phyloP scores from a whole-genome alignment of 352 stramenopile species.

The Phytophthora idaei region DNA sequence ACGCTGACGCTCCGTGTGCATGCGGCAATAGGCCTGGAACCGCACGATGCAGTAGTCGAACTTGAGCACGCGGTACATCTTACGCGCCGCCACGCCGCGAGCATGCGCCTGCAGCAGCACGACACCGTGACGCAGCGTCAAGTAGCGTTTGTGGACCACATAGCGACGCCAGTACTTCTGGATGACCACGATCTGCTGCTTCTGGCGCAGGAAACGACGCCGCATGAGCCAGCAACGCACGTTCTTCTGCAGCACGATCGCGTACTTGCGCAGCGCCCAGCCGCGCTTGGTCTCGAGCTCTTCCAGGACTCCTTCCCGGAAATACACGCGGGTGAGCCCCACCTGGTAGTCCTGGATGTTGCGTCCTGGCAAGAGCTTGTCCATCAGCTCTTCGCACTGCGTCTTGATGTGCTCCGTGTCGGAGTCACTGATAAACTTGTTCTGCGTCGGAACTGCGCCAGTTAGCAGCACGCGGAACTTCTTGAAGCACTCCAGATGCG shows the following conservation, averaged over 20 bases:
- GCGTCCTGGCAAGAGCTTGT: conserved; percentile 61
- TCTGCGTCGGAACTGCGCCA: conserved; percentile 35
- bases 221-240: conserved; percentile 70
- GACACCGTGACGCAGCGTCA: conserved; percentile 52
- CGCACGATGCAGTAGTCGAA: conserved; percentile 80
- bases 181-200: conserved; percentile 53
- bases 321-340: conserved; percentile 86
- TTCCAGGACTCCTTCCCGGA: conserved; percentile 85
- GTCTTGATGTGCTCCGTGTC: conserved; percentile 58
- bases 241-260: conserved; percentile 77
- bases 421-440: conserved; percentile 41
- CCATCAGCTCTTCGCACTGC: conserved; percentile 75
- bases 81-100: conserved; percentile 64
- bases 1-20: conserved; percentile 51
- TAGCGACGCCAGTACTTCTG: conserved; percentile 83
- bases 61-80: conserved; percentile 70
- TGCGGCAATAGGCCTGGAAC: conserved; percentile 75
- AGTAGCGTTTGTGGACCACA: conserved; percentile 61
- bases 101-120: conserved; percentile 65
- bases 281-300: conserved; percentile 77
- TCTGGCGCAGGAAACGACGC: conserved; percentile 54
- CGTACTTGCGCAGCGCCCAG: conserved; percentile 73
- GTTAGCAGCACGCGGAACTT: conserved; percentile 72
- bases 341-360: conserved; percentile 89
- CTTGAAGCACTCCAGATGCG: conserved; percentile 80